Evolutionary conservation across 2,329 filamentous ascomycete genomes (phyloP), one percentile per base, ranked within the genome.

Genomic region (Aspergillus ibericus): DNA sequence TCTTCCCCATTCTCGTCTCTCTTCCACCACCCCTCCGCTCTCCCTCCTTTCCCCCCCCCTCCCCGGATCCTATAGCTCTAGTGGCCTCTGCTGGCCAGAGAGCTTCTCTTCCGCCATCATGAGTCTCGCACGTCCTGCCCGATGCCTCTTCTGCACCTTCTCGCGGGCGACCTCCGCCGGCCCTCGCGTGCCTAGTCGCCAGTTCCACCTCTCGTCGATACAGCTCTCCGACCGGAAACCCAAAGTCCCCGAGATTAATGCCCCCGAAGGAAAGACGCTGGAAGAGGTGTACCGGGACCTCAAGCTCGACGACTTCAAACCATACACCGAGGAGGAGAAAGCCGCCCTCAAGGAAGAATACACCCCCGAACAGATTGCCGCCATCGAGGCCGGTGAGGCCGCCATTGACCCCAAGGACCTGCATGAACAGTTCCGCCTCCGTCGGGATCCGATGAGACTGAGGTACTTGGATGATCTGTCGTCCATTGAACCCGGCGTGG

Each of bases 381-480:
- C 92, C 58, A 86, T 98, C 72, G 83, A 90, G 77, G 89, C 90
- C 49, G 92, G 89, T 68, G 93, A 97, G 77, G 79, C 83, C 61
- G 86, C 89, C 65, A 87, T 97, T 72, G 83, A 89, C 70, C 80
- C 88, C 9, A 81, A 86, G 64, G 91, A 98, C 75, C 73, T 97
- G 71, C 82, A 88, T 42, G 81, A 85, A 34, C 89, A 95, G 77
- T 90, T 88, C 64, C 82, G 85, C 44, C 75, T 90, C 66, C 87
- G 92, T 61, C 82, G 80, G 55, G 92, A 96, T 72, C 83, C 87
- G 8, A 90, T 91, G 81, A 81, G 82, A 54, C 79, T 93, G 51
- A 81, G 85, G 61, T 95, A 96, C 75, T 78, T 93, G 56, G 92
- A 97, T 73, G 91, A 96, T 75, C 89, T 96, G 70, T 85, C 89